phyloP scores from a whole-genome alignment of 2,329 filamentous ascomycete species.

The Fusarium goolgardi region DNA sequence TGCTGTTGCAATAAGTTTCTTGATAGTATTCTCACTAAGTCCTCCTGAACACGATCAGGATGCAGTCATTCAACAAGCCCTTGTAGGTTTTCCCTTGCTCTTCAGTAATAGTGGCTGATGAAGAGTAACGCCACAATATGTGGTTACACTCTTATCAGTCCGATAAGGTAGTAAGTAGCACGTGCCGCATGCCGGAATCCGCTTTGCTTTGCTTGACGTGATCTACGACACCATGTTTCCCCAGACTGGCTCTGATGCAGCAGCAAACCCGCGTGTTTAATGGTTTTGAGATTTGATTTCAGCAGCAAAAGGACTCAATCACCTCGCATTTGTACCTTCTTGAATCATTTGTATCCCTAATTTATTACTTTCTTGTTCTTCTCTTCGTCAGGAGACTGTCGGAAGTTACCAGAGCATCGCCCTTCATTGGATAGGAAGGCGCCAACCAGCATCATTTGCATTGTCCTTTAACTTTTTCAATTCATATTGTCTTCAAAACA shows the following conservation, averaged over 20 bases:
- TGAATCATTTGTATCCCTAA: conserved; percentile 3
- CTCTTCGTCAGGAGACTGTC: conserved; percentile 3
- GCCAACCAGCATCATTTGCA: conserved; percentile 30
- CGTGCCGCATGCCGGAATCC: conserved; percentile 40
- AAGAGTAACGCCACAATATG: neutral
- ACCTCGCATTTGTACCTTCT: conserved; percentile 6
- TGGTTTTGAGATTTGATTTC: conserved; percentile 23
- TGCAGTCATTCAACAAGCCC: neutral
- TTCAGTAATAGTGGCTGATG: neutral
- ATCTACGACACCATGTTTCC: conserved; percentile 42
- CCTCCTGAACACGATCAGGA: neutral
- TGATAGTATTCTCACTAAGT: no score
- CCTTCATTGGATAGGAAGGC: conserved; percentile 35
- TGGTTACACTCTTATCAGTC: conserved; percentile 30
- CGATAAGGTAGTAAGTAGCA: conserved; percentile 43
- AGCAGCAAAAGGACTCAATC: conserved; percentile 25
- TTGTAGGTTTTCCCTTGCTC: no score
- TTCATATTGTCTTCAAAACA: conserved; percentile 11
- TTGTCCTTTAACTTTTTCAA: conserved; percentile 22
- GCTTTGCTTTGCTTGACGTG: conserved; percentile 38
- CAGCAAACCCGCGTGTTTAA: conserved; percentile 36
- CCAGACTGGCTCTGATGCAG: conserved; percentile 29
- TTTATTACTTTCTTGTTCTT: conserved; percentile 19
- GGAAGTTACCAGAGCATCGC: conserved; percentile 18
- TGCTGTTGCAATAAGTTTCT: neutral